Percentiles rank a stretch among this genome's conserved stretches.
Conservation (phyloP, 164 flowering plant species). For the Pachysandra terminalis region DNA sequence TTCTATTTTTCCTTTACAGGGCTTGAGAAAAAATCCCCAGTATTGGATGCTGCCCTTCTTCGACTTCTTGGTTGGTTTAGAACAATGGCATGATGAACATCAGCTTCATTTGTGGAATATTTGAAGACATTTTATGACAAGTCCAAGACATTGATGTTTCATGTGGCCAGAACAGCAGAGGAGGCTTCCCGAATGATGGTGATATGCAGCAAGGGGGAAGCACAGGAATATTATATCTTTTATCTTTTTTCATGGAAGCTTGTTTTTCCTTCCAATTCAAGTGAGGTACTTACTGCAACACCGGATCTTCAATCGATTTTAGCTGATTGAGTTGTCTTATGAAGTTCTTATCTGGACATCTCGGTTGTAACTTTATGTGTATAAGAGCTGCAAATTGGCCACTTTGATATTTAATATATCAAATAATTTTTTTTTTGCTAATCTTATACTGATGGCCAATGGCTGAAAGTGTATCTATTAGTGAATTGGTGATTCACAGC, state of each 20-base stretch:
- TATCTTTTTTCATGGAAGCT: neutral
- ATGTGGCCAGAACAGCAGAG: neutral
- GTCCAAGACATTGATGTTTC: neutral
- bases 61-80: conserved; percentile 81
- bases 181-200: neutral
- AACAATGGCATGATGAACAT: conserved; percentile 53
- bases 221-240: neutral
- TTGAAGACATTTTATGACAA: neutral
- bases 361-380: conserved; percentile 2
- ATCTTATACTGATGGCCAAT: neutral
- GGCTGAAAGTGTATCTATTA: neutral
- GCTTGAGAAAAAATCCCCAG: conserved; percentile 62
- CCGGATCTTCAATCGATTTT: neutral
- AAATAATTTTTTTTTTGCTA: neutral
- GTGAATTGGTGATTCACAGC: neutral
- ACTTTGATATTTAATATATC: neutral
- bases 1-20: conserved; percentile 35
- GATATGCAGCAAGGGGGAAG: neutral
- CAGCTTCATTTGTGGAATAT: neutral
- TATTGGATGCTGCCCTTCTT: conserved; percentile 76
- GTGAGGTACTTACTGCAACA: neutral
- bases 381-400: neutral
- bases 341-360: neutral
- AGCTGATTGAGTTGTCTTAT: neutral
- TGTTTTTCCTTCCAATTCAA: neutral